Percentiles rank a stretch among this genome's conserved stretches.
phyloP scores from a whole-genome alignment of 2,329 filamentous ascomycete genomes.

The Calonectria ilicicola region DNA sequence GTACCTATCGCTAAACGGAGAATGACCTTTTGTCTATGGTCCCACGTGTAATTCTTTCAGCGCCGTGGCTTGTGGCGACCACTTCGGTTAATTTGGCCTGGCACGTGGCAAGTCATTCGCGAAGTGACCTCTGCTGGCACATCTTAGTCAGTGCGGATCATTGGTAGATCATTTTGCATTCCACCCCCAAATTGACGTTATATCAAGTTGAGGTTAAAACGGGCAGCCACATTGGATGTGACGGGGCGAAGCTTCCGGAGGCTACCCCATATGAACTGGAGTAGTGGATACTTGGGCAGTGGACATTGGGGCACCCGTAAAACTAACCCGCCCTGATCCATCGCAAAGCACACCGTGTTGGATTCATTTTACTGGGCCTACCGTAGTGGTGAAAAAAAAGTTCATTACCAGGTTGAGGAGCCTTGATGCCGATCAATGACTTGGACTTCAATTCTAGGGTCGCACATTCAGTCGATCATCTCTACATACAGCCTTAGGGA shows the following conservation, averaged over 20 bases:
- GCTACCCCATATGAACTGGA: no score
- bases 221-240: background rate
- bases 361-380: background rate
- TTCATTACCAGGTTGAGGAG: no score
- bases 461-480: no score
- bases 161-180: background rate
- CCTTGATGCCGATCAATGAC: background rate
- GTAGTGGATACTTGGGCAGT: no score
- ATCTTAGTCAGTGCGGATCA: background rate
- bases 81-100: background rate
- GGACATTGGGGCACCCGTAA: no score
- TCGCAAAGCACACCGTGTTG: background rate
- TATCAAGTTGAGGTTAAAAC: background rate
- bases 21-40: background rate
- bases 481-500: no score
- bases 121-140: background rate
- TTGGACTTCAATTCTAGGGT: background rate
- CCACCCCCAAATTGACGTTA: no score
- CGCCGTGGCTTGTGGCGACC: background rate
- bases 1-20: background rate
- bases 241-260: no score
- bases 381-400: no score
- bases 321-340: background rate
- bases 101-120: background rate
- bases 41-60: background rate